These are phyloP conservation scores for Vinca major DNA, from an alignment of 305 asterid species.

Conservation along the genomic window DNA sequence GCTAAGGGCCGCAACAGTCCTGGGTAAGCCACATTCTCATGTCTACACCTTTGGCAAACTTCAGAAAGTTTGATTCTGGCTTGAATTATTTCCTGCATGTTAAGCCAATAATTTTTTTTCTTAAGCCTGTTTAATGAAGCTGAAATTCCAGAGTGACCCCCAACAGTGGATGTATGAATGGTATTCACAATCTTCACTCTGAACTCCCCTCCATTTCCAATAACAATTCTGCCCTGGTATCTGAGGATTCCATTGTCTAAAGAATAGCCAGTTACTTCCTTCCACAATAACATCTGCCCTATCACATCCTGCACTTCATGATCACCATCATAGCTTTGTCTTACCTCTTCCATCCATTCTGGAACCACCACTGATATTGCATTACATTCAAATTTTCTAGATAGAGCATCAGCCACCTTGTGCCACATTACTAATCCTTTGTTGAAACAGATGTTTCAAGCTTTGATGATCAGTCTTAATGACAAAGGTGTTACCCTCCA, in stretches of 20 bases:
- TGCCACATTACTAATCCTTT: background rate
- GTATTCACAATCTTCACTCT: too few species aligned
- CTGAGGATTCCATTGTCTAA: too few species aligned
- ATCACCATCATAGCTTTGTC: background rate
- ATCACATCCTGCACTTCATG: too few species aligned
- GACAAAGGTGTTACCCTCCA: background rate
- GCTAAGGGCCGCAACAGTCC: background rate
- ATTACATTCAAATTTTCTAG: background rate
- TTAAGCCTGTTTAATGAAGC: background rate
- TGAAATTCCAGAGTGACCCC: too few species aligned
- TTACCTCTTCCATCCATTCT: background rate
- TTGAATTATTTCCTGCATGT: background rate
- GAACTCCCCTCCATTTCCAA: too few species aligned
- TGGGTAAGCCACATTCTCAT: background rate
- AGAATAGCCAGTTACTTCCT: too few species aligned
- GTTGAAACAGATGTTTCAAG: background rate
- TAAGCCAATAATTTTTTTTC: background rate
- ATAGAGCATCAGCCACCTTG: background rate
- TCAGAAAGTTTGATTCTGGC: background rate
- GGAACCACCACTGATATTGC: background rate
- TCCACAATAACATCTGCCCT: too few species aligned
- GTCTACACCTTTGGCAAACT: background rate
- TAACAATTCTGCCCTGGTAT: too few species aligned
- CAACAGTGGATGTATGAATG: too few species aligned
- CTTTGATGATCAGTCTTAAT: background rate